These are phyloP conservation scores for Vigna unguiculata DNA, from an alignment of 306 rosid genomes.

Conservation along the genomic window DNA sequence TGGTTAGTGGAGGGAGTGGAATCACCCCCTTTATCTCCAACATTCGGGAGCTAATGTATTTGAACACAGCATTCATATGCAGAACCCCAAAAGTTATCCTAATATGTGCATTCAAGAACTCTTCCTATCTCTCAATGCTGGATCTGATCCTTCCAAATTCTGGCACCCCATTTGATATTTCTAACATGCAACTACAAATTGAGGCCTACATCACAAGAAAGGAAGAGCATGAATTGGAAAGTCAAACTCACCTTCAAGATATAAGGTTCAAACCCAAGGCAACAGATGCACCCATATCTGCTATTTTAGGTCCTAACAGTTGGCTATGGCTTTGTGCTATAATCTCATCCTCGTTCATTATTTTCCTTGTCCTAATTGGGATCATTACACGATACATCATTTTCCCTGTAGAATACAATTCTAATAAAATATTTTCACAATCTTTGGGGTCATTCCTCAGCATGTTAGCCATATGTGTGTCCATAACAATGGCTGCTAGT, in stretches of 20 bases:
- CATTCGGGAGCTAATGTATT: slow-evolving; percentile 57
- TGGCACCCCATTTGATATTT: slow-evolving; percentile 45
- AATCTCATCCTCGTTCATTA: slow-evolving; percentile 63
- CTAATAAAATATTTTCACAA: slow-evolving; percentile 50
- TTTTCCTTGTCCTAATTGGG: slow-evolving; percentile 60
- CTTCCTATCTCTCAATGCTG: slow-evolving; percentile 60
- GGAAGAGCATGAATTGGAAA: slow-evolving; percentile 38
- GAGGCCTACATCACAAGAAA: slow-evolving; percentile 77
- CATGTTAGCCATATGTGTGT: slow-evolving; percentile 56
- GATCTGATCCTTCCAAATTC: slow-evolving; percentile 65
- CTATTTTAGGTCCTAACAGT: slow-evolving; percentile 58
- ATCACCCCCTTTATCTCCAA: slow-evolving; percentile 81
- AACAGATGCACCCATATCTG: slow-evolving; percentile 56
- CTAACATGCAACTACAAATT: slow-evolving; percentile 55
- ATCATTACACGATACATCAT: slow-evolving; percentile 56
- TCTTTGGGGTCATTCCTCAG: slow-evolving; percentile 50
- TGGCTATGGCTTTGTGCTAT: slow-evolving; percentile 79
- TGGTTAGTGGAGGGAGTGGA: slow-evolving; percentile 87
- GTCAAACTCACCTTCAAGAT: slow-evolving; percentile 23
- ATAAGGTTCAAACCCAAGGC: slow-evolving; percentile 58
- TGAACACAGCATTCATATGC: slow-evolving; percentile 36
- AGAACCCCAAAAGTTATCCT: slow-evolving; percentile 59
- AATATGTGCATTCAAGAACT: slow-evolving; percentile 59
- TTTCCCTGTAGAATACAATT: slow-evolving; percentile 65
- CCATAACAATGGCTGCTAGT: slow-evolving; percentile 53